These are phyloP conservation scores for Leccinum pallidistipes DNA, from an alignment of 1,284 basidiomycete genomes.

Conservation along the genomic window DNA sequence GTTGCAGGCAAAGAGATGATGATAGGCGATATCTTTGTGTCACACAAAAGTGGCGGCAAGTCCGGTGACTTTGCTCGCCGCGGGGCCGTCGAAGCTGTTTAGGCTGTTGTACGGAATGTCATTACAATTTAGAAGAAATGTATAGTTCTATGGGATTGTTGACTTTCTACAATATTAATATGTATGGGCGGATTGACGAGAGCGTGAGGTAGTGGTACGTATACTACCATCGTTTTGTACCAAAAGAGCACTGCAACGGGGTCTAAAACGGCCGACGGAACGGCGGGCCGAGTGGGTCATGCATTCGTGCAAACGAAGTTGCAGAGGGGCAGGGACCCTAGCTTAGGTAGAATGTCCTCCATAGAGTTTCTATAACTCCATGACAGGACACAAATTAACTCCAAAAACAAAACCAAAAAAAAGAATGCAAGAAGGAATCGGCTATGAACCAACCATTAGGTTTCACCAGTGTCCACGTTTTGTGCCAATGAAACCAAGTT, in stretches of 20 bases:
- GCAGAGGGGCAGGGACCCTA: no score
- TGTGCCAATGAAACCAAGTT: constrained; percentile 48
- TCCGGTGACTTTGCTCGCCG: constrained; percentile 60
- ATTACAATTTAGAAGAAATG: background rate
- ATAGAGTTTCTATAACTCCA: no score
- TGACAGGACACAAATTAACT: no score
- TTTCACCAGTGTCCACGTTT: constrained; percentile 30
- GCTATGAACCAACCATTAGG: background rate
- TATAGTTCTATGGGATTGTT: background rate
- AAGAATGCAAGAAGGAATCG: background rate
- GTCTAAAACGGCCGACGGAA: no score
- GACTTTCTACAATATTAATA: background rate
- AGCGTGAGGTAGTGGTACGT: background rate
- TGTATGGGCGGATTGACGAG: background rate
- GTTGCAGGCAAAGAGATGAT: constrained; percentile 84
- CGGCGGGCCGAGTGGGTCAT: no score
- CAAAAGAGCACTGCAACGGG: no score
- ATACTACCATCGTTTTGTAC: background rate
- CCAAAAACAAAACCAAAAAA: no score
- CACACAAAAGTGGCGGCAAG: constrained; percentile 70
- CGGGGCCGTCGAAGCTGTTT: background rate
- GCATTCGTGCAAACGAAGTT: no score
- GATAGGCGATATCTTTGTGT: constrained; percentile 67
- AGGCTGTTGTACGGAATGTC: background rate
- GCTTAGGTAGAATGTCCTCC: no score